Evolutionary conservation across 768 basidiomycete species (phyloP), one percentile per base, ranked within the genome.

Genomic region (Nevesoporus exiguus): DNA sequence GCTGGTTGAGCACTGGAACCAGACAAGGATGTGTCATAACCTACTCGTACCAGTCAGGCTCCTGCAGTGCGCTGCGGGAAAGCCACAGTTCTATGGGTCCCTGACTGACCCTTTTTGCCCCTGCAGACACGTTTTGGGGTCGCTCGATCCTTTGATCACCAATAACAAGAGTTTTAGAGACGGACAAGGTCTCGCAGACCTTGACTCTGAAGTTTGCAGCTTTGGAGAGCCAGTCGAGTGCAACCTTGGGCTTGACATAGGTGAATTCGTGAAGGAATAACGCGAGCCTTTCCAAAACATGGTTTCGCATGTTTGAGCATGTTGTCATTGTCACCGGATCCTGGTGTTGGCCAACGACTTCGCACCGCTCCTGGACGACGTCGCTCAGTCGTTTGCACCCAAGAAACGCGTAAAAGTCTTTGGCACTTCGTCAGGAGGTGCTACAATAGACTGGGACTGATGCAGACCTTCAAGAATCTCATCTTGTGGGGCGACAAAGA

Each of bases 41-140:
- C 29, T n/a, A 52, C 51, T 52, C 43, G 10, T 52, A 52, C 51
- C 45, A 45, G 36, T 52, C 51, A 3, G 14, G n/a, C 34, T 52
- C 19, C 3, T 8, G 3, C 31, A 33, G 31, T 11, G 13, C 14
- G 2, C 8, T 14, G 22, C 17, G 6, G 3, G 51, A 45, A 29
- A 52, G 51, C 51, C 51, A 52, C 21, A 52, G 17, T 11, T 52
- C 51, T 4, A 52, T 52, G 0, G 6, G 25, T 7, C 51, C 51
- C 27, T 21, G 1, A 0, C 29, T 19, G 4, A 9, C 33, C 0
- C 21, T 21, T 6, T 29, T 52, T 14, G 43, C 43, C 5, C 19
- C 51, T 3, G 51, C 51, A 2, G 42, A 51, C 1, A 19, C 42
- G 8, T 36, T 25, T 25, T 29, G 42, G 1, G 41, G 3, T 7